Evolutionary conservation across 176 grass and related monocot genomes (phyloP).

Genomic region (Triticum monococcum): DNA sequence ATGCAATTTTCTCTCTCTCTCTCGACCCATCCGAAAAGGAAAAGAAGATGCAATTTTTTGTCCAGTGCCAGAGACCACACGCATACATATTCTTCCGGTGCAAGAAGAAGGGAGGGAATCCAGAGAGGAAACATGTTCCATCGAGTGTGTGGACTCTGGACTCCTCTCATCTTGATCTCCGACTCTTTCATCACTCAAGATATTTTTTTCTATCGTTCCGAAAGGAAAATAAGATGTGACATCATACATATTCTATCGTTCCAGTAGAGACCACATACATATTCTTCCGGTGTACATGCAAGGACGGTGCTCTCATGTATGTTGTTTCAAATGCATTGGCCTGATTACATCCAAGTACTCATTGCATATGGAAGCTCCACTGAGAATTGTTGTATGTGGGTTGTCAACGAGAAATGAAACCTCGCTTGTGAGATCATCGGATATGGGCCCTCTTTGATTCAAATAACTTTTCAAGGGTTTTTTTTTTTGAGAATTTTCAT

Average conservation of each 20-base stretch:
- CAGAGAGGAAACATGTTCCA: neutral
- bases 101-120: neutral
- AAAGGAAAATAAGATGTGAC: too few species aligned
- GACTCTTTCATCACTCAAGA: too few species aligned
- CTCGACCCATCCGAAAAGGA: neutral
- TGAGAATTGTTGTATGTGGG: too few species aligned
- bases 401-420: neutral
- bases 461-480: too few species aligned
- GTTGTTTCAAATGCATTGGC: neutral
- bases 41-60: neutral
- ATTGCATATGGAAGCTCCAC: neutral
- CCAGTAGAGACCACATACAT: too few species aligned
- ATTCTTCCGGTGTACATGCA: neutral
- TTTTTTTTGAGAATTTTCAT: too few species aligned
- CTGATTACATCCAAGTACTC: neutral
- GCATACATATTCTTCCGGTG: neutral
- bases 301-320: neutral
- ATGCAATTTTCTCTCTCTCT: too few species aligned
- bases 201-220: too few species aligned
- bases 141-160: too few species aligned
- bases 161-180: too few species aligned
- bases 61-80: neutral
- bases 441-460: too few species aligned
- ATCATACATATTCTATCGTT: too few species aligned
- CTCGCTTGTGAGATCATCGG: neutral